A percentile compares a stretch with the other conserved stretches of the same genome.
Conservation (phyloP, 306 rosid genomes). For the Inga leiocalycina region DNA sequence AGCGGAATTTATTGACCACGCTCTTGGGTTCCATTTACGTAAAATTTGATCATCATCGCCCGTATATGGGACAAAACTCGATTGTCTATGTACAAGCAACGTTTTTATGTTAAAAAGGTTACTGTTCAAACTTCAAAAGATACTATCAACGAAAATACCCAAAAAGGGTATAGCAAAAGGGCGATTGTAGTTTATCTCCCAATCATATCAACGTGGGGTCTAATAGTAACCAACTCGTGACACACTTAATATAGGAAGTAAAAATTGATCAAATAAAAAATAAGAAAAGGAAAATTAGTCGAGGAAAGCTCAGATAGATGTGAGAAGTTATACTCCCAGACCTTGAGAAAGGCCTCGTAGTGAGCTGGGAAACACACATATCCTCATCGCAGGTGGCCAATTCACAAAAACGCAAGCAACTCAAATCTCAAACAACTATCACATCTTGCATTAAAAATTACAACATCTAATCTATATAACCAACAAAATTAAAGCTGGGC, state of each 20-base stretch:
- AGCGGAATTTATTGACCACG: no score
- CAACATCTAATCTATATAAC: background rate
- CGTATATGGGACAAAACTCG: no score
- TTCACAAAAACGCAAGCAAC: background rate
- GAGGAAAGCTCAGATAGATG: conserved; percentile 33
- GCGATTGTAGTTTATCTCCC: no score
- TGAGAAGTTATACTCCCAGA: conserved; percentile 35
- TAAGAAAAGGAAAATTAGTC: no score
- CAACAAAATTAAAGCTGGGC: no score
- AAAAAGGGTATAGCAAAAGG: no score
- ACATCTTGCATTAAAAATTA: background rate
- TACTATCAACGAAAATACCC: no score
- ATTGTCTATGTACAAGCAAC: no score
- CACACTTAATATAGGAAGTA: background rate
- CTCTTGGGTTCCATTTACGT: no score
- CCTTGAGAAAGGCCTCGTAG: conserved; percentile 46
- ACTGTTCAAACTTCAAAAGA: no score
- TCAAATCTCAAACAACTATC: background rate
- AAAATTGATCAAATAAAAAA: background rate
- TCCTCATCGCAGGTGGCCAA: conserved; percentile 34
- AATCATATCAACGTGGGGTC: background rate
- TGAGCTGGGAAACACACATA: conserved; percentile 53
- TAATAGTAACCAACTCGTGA: background rate
- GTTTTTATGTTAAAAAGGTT: no score
- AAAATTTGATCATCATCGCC: no score